A percentile compares a stretch with the other conserved stretches of the same genome.
Evolutionary conservation across 495 filamentous ascomycete species (phyloP).

Genomic region (Hypoxylon lienhwacheense): DNA sequence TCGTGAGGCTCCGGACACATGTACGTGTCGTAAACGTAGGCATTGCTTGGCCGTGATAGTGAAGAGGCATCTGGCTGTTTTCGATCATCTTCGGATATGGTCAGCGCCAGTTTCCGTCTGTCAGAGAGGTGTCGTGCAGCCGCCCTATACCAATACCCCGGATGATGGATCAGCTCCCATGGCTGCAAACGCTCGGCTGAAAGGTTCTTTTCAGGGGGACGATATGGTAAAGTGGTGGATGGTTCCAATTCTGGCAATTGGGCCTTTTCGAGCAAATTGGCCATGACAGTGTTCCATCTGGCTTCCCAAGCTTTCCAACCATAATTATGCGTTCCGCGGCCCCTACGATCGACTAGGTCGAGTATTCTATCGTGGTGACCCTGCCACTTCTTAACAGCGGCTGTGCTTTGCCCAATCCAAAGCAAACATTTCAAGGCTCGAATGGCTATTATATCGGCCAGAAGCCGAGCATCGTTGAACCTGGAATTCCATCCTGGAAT

Average conservation of each 20-base stretch:
- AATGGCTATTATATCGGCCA: conserved; percentile 78
- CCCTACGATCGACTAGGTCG: conserved; percentile 76
- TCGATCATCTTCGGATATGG: conserved; percentile 76
- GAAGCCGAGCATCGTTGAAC: conserved; percentile 80
- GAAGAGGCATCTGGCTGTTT: conserved; percentile 66
- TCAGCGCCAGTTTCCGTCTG: conserved; percentile 61
- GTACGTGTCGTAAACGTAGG: conserved; percentile 80
- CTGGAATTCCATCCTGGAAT: conserved; percentile 84
- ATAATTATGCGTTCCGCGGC: conserved; percentile 79
- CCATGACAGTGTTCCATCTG: conserved; percentile 80
- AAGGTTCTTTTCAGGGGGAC: conserved; percentile 67
- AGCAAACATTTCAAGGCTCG: conserved; percentile 78
- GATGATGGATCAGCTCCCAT: conserved; percentile 81
- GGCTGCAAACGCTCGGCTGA: conserved; percentile 69
- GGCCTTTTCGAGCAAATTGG: conserved; percentile 69
- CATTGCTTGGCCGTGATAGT: conserved; percentile 66
- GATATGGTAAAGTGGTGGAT: conserved; percentile 49
- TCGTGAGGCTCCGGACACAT: conserved; percentile 75
- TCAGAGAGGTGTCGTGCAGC: conserved; percentile 66
- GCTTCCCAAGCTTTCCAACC: conserved; percentile 89
- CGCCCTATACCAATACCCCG: conserved; percentile 81
- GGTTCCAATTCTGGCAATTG: conserved; percentile 51
- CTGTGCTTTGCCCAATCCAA: conserved; percentile 71
- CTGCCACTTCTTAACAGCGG: conserved; percentile 75
- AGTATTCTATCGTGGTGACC: conserved; percentile 68